These are phyloP conservation scores for Pleurotus salmoneostramineus DNA, from an alignment of 768 basidiomycete genomes.

Conservation along the genomic window DNA sequence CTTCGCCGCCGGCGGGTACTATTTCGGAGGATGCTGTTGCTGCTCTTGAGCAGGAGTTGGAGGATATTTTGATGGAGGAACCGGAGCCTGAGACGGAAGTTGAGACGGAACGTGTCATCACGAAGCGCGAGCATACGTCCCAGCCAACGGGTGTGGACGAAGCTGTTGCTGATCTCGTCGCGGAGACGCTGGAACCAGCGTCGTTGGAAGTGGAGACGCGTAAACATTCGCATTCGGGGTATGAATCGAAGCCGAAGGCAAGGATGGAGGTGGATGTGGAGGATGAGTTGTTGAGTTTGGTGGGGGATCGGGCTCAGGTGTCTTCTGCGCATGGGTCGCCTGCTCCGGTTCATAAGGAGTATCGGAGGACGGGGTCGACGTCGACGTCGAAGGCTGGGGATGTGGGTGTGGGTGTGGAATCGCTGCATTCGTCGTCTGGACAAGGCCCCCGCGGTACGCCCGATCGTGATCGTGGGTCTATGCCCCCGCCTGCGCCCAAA, in stretches of 20 bases:
- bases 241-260: neutral
- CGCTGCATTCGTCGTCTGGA: slow-evolving; percentile 11
- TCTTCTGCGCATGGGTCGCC: slow-evolving; percentile 12
- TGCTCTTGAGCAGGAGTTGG: slow-evolving; percentile 43
- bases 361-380: slow-evolving; percentile 6
- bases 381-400: neutral
- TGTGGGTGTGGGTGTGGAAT: slow-evolving; percentile 1
- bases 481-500: slow-evolving; percentile 48
- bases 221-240: neutral
- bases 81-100: neutral
- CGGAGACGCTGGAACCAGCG: slow-evolving; percentile 28
- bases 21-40: slow-evolving; percentile 26
- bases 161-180: slow-evolving; percentile 39
- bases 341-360: slow-evolving; percentile 4
- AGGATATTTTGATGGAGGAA: slow-evolving; percentile 26
- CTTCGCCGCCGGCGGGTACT: slow-evolving; percentile 4
- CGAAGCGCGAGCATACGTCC: neutral
- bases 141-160: slow-evolving; percentile 36
- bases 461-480: slow-evolving; percentile 54
- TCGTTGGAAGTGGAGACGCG: no score
- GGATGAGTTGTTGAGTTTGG: slow-evolving; percentile 65
- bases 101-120: no score
- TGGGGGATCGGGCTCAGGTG: slow-evolving; percentile 42
- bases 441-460: slow-evolving; percentile 19
- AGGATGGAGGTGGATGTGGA: slow-evolving; percentile 44